Base-by-base conservation (phyloP, 164 flowering plant genomes). In the Brasenia schreberi region DNA sequence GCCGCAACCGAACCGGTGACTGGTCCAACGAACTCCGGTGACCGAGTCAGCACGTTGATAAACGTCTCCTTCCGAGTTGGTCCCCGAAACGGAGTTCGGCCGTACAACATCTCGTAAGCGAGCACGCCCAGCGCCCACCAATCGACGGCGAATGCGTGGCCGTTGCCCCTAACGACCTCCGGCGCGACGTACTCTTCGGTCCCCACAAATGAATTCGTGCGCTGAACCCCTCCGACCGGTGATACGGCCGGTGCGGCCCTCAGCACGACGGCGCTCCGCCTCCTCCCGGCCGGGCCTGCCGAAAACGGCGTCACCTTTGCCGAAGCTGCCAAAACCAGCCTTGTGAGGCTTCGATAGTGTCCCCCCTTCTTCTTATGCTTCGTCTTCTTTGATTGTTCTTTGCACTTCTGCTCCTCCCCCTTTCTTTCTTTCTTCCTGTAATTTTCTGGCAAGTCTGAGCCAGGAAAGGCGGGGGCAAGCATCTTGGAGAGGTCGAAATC, bases 51-150 rank as follows among this genome's bases (percentile, higher is more conserved):
- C 0, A 91, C 85, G 73, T 83, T 91, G 0, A 73, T 75, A 64
- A 78, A 78, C 66, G 99, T 94, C 61, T 92, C 97, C 70, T 91
- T 91, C 66, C 88, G 67, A 71, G 78, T 85, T 70, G 73, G 79
- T 60, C 96, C 99, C 6, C 81, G 81, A 45, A 91, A 94, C 69
- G 99, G 99, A 56, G 99, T 89, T 69, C 73, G 76, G 0, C 99
- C 97, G 70, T 91, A 85, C 44, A 86, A 43, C 97, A 92, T 85
- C 76, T 94, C 97, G 89, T 91, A 91, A 14, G 81, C 68, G 5
- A 94, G 71, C 0, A 94, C 69, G 42, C 99, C 97, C 0, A 94
- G 73, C 5, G 96, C 96, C 99, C 97, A 94, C 99, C 97, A 91
- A 68, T 94, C 96, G 18, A 89, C 96, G 63, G 89, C 79, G 82